phyloP scores from a whole-genome alignment of 768 basidiomycete species.

The Terana coerulea region DNA sequence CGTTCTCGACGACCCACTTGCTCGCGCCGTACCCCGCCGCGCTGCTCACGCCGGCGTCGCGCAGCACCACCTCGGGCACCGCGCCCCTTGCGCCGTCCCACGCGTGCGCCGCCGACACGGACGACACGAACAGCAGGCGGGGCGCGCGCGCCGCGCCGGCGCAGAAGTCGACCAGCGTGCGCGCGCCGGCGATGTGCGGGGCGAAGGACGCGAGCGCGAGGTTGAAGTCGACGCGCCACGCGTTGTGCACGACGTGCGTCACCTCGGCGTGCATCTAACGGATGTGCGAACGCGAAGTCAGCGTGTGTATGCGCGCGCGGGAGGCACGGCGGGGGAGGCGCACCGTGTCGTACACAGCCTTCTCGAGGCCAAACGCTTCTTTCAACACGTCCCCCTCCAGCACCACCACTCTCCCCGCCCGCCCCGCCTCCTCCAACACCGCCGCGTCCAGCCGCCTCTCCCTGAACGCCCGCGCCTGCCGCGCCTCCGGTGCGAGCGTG shows the following conservation, averaged over 20 bases:
- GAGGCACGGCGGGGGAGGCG: not conserved
- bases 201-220: conserved; percentile 29
- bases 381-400: conserved; percentile 3
- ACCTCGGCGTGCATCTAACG: conserved; percentile 1
- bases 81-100: conserved; percentile 10
- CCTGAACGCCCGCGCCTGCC: conserved; percentile 5
- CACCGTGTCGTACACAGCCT: conserved; percentile 3
- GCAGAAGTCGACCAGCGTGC: conserved; percentile 32
- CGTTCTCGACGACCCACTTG: conserved; percentile 38
- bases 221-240: conserved; percentile 40
- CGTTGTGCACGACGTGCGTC: conserved; percentile 16
- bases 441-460: not conserved
- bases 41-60: conserved; percentile 23
- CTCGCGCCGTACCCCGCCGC: conserved; percentile 36
- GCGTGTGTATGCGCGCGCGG: not conserved
- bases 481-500: not conserved
- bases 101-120: conserved; percentile 26
- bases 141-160: conserved; percentile 21
- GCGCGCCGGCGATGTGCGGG: conserved; percentile 21
- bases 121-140: conserved; percentile 30
- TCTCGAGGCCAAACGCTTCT: conserved; percentile 3
- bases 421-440: not conserved
- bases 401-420: conserved; percentile 12
- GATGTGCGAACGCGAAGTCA: not conserved
- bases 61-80: conserved; percentile 24